Percentiles rank a stretch among this genome's conserved stretches.
Evolutionary conservation across 2,329 filamentous ascomycete species (phyloP).

Genomic region (Fusarium palustre): DNA sequence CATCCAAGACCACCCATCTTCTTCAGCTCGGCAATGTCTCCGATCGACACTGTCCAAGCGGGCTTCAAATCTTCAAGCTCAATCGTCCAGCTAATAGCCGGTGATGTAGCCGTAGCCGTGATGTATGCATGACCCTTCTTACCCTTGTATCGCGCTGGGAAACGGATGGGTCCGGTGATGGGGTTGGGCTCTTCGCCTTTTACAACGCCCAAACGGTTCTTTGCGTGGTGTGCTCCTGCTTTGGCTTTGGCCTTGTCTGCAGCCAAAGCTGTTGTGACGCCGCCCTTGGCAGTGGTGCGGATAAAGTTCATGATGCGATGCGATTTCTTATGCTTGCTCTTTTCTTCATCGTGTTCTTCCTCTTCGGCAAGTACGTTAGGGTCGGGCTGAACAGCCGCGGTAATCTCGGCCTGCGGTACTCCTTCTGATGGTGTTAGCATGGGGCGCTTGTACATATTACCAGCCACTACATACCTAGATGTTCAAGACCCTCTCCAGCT

Average conservation of each 20-base stretch:
- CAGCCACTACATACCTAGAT: constrained; percentile 49
- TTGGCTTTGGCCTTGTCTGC: constrained; percentile 79
- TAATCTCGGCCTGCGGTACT: constrained; percentile 74
- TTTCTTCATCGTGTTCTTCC: constrained; percentile 59
- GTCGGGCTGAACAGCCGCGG: constrained; percentile 65
- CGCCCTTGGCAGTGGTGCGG: constrained; percentile 76
- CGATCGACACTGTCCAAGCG: constrained; percentile 76
- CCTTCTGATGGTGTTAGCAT: constrained; percentile 48
- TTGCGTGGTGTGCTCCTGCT: constrained; percentile 67
- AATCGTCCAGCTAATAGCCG: constrained; percentile 73
- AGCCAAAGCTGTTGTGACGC: constrained; percentile 77
- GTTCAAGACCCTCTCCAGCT: constrained; percentile 53
- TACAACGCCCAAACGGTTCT: constrained; percentile 78
- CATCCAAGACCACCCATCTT: constrained; percentile 86
- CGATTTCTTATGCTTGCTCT: constrained; percentile 58
- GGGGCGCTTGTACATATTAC: background rate
- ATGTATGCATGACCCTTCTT: constrained; percentile 80
- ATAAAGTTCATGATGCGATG: constrained; percentile 70
- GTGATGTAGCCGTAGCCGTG: constrained; percentile 72
- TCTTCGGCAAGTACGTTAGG: constrained; percentile 54
- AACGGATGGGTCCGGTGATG: constrained; percentile 77
- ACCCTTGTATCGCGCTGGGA: constrained; percentile 77
- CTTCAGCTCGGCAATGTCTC: constrained; percentile 77
- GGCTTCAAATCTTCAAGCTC: constrained; percentile 68
- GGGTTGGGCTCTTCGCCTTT: constrained; percentile 55